Evolutionary conservation across 192 early-diverging fungal species (phyloP), one percentile per base, ranked within the genome.

Genomic region (Jimgerdemannia lactiflua): DNA sequence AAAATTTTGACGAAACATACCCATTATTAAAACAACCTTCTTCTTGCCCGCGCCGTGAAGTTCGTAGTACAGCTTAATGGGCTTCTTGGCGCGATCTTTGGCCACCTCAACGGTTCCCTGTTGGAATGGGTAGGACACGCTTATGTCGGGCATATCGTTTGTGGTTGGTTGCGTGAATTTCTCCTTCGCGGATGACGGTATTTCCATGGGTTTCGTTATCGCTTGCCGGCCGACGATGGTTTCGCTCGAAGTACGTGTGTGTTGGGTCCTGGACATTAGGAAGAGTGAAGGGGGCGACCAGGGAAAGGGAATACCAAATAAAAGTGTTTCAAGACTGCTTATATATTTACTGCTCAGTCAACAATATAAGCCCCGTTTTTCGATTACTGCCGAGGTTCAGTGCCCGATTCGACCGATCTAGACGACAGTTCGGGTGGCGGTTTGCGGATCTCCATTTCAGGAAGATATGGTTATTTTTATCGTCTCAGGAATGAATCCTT

Each of bases 21-120:
- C 94, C 91, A 92, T 92, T 11, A 96, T 83, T 42, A 94, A 80
- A 42, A 96, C 79, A 11, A 96, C 74, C 70, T 87, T 86, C 41
- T 83, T 84, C 3, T 88, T 87, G 0, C 93, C 93, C 0, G 71
- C 85, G 20, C 95, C 95, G 69, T 89, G 90, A 44, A 91, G 82
- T 76, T 93, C 91, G 75, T 94, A 94, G 83, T 93, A 94, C 7
- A 94, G 71, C 69, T 86, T 81, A 39, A 88, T 70, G 4, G 87
- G 85, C 29, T 74, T 78, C 49, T 84, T 74, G n/a, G 42, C 74
- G n/a, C 78, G 65, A 4, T 59, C 74, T 44, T 40, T 42, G n/a
- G 73, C 84, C 4, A 88, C 85, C 8, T 70, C 65, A 39, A 78
- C 77, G 73, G 77, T 70, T 4, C 84, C 86, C 59, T 77, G 75